Evolutionary conservation across 2,329 filamentous ascomycete species (phyloP), one percentile per base, ranked within the genome.

Genomic region (Bisporella sp.): DNA sequence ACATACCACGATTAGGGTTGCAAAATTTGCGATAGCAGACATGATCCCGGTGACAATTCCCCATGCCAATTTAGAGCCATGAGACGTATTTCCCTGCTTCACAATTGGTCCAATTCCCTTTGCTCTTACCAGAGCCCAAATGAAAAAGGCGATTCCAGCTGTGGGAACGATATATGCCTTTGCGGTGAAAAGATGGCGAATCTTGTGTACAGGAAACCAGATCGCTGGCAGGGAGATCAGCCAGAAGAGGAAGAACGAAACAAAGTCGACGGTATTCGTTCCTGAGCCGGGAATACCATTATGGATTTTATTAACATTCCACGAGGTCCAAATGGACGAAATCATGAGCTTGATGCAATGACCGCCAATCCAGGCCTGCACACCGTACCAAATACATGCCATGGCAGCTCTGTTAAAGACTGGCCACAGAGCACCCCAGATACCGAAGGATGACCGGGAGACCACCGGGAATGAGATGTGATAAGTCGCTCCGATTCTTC

Each of bases 261-360:
- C 77, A 60, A 87, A 95, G 57, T 85, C 79, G 40, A 82, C 79
- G 0, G 88, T 95, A 21, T 76, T 82, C 1, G 89, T 90, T 4
- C 86, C 87, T 0, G 84, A 84, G 48, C 70, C 72, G 1, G 80
- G 70, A 52, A 93, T 87, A 6, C 77, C 76, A 61, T 92, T 89
- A 8, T 76, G 81, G 54, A 90, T 76, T 1, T 73, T 76, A 4
- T 76, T 65, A n/a, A 37, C 35, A 37, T 8, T 4, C 64, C 76
- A 79, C 31, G 69, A 72, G 29, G 72, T 69, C 89, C 89, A 96
- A 64, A 96, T 92, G 4, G 87, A 73, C 44, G 84, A 77, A 55
- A 96, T 92, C 89, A 96, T 95, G 52, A 96, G 71, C 55, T 89
- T 89, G 4, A 96, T 84, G 59, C 90, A 96, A 52, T 85, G 74